These are phyloP conservation scores for Chlorella sp. DNA, from an alignment of 139 green algal genomes.

Conservation along the genomic window DNA sequence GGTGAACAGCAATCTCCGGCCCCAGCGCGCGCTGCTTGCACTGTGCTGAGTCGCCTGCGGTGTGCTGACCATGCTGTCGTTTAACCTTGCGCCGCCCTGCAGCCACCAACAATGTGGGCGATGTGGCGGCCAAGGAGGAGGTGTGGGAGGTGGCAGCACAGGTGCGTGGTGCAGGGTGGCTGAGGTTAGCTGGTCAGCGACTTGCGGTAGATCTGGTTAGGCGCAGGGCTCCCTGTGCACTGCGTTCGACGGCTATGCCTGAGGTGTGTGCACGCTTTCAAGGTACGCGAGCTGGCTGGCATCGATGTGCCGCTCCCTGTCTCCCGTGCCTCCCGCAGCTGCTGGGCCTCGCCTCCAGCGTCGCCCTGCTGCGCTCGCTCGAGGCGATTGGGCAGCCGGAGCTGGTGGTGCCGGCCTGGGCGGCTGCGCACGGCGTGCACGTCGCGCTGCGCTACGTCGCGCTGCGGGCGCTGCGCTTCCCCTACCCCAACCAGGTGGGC, in stretches of 20 bases:
- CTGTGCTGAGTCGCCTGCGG: too few species aligned
- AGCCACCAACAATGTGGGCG: conserved; percentile 80
- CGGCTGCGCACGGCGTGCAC: conserved; percentile 62
- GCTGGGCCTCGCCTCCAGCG: conserved; percentile 65
- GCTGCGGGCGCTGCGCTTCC: conserved; percentile 65
- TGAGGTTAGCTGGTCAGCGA: neutral
- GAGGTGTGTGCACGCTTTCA: too few species aligned
- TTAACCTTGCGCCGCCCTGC: too few species aligned
- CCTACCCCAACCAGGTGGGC: conserved; percentile 55
- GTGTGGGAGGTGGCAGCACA: conserved; percentile 76
- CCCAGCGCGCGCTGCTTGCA: too few species aligned
- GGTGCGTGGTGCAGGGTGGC: neutral
- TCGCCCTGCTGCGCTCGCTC: conserved; percentile 66
- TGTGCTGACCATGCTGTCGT: too few species aligned
- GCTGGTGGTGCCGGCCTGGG: conserved; percentile 66
- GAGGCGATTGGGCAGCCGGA: conserved; percentile 39
- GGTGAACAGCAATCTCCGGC: too few species aligned
- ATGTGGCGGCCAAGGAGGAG: conserved; percentile 91
- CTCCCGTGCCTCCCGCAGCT: conserved; percentile 53
- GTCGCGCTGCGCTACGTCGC: conserved; percentile 64
- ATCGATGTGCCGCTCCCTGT: neutral
- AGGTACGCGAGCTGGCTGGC: too few species aligned
- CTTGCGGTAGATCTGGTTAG: too few species aligned
- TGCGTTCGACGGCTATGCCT: too few species aligned
- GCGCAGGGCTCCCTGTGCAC: too few species aligned